These are phyloP conservation scores for Trichosporon ovoides DNA, from an alignment of 1,284 basidiomycete genomes.

Conservation along the genomic window DNA sequence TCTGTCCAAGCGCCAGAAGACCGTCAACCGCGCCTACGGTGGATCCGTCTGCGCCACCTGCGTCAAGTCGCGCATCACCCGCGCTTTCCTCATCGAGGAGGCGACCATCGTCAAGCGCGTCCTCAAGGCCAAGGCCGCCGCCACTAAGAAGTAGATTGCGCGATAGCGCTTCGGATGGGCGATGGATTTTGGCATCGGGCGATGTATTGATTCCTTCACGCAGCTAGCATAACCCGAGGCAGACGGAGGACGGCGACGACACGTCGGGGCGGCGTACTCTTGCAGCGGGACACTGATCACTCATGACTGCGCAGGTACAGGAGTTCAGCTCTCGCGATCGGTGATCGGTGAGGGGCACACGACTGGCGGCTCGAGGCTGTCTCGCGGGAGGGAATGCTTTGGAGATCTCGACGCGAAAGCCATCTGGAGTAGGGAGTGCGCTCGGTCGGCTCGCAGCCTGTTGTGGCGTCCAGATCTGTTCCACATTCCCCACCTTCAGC, in stretches of 20 bases:
- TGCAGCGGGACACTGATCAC: background rate
- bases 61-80: constrained; percentile 89
- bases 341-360: too few relatives aligned
- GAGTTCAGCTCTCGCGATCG: too few relatives aligned
- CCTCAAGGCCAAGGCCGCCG: constrained; percentile 69
- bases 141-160: constrained; percentile 46
- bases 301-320: background rate
- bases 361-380: too few relatives aligned
- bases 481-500: too few relatives aligned
- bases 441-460: too few relatives aligned
- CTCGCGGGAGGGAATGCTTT: too few relatives aligned
- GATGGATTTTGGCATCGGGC: constrained; percentile 20
- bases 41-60: constrained; percentile 90
- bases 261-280: background rate
- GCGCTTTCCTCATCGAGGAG: constrained; percentile 98
- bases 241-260: background rate
- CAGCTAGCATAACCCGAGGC: constrained; percentile 4
- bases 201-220: constrained; percentile 27
- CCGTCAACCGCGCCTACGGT: constrained; percentile 87
- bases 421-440: too few relatives aligned
- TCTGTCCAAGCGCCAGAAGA: constrained; percentile 92
- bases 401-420: too few relatives aligned
- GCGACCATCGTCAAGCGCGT: constrained; percentile 99
- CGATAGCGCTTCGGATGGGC: constrained; percentile 11
- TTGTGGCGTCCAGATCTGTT: too few relatives aligned